Percentiles rank a stretch among this genome's conserved stretches.
Evolutionary conservation across 2,329 filamentous ascomycete species (phyloP).

Genomic region (Verticillium nubilum): DNA sequence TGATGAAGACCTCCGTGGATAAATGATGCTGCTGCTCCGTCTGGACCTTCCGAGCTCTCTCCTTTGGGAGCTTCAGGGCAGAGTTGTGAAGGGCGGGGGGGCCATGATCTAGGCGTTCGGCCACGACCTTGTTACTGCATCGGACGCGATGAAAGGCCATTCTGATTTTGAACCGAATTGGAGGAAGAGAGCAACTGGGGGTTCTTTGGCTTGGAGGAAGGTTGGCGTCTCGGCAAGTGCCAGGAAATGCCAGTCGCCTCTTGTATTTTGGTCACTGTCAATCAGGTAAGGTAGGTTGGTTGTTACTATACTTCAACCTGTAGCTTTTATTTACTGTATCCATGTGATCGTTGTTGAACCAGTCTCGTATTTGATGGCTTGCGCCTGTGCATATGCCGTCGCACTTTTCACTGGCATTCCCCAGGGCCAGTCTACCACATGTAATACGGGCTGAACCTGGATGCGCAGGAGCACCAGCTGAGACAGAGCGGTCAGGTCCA

Average conservation of each 20-base stretch:
- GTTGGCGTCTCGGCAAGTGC: neutral
- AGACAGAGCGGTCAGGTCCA: too few relatives aligned
- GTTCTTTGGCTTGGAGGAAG: neutral
- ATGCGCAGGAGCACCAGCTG: too few relatives aligned
- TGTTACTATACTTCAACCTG: too few relatives aligned
- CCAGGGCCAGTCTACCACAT: too few relatives aligned
- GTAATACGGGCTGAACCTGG: too few relatives aligned
- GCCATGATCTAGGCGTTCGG: conserved; percentile 98
- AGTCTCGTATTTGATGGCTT: too few relatives aligned
- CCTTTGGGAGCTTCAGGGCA: conserved; percentile 86
- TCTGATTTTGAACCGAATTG: conserved; percentile 64
- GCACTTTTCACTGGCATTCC: too few relatives aligned
- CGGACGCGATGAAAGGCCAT: conserved; percentile 96
- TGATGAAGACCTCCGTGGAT: conserved; percentile 99
- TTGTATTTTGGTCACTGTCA: neutral
- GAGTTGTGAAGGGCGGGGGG: conserved; percentile 57
- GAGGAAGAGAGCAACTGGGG: conserved; percentile 5
- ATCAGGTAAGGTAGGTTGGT: neutral
- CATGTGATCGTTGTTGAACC: too few relatives aligned
- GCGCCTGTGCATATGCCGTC: too few relatives aligned
- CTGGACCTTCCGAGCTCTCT: conserved; percentile 75
- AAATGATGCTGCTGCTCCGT: conserved; percentile 74
- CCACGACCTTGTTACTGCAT: conserved; percentile 95
- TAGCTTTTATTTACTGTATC: too few relatives aligned
- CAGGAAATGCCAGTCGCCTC: neutral